These are phyloP conservation scores for Phytophthora vignae DNA, from an alignment of 352 stramenopile species.

Conservation along the genomic window DNA sequence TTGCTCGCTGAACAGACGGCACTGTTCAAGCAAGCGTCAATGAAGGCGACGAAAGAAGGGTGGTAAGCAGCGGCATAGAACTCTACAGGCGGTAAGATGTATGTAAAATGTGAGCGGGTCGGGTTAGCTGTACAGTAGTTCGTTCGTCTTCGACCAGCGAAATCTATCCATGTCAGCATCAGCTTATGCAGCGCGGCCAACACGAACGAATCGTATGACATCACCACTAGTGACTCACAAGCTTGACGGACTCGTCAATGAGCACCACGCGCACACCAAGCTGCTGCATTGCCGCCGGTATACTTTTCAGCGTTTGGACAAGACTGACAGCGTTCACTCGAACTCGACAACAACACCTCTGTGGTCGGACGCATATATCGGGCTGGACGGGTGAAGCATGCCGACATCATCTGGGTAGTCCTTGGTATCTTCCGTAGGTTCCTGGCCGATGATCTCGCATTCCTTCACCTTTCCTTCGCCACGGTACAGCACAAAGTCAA, in stretches of 20 bases:
- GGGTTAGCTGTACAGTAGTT: background rate
- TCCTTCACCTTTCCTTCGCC: conserved; percentile 69
- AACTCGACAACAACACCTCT: conserved; percentile 84
- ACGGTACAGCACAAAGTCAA: conserved; percentile 85
- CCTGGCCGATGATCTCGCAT: conserved; percentile 81
- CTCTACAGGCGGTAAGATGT: conserved; percentile 3
- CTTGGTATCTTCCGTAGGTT: conserved; percentile 71
- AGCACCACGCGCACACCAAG: no score
- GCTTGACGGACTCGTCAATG: no score
- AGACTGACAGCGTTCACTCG: conserved; percentile 17
- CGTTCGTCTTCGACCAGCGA: background rate
- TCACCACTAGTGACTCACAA: background rate
- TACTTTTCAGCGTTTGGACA: background rate
- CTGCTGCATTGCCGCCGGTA: background rate
- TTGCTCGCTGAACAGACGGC: conserved; percentile 76
- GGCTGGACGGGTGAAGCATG: conserved; percentile 81
- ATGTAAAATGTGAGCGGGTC: background rate
- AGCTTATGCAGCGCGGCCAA: background rate
- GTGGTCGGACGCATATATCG: conserved; percentile 89
- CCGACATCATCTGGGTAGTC: conserved; percentile 65
- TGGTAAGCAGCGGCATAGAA: conserved; percentile 48
- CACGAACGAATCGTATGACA: background rate
- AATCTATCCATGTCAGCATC: background rate
- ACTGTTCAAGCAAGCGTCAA: conserved; percentile 74
- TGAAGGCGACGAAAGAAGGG: conserved; percentile 65